These are phyloP conservation scores for Fusarium sterilihyphosum DNA, from an alignment of 2,329 filamentous ascomycete genomes.

Conservation along the genomic window DNA sequence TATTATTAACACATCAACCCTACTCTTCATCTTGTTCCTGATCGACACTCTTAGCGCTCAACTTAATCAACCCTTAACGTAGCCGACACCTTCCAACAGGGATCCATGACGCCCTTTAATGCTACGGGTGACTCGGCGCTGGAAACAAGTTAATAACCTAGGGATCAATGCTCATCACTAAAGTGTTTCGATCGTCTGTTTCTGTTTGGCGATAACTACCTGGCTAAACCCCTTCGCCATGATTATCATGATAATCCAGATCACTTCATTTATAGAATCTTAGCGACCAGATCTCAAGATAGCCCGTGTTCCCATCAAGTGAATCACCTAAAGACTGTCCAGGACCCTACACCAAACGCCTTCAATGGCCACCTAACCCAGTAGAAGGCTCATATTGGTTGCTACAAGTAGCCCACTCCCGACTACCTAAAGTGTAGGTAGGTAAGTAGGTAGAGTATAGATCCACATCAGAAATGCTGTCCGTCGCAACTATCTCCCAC, in stretches of 20 bases:
- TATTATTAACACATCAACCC: not conserved
- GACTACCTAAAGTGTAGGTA: slow-evolving; percentile 2
- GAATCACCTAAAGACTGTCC: not conserved
- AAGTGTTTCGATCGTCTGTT: slow-evolving; percentile 5
- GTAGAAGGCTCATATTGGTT: not conserved
- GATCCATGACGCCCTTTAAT: slow-evolving; percentile 21
- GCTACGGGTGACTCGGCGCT: not conserved
- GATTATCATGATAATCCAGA: not conserved
- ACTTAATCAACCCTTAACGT: slow-evolving; percentile 16
- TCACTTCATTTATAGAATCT: not conserved
- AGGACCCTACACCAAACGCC: not conserved
- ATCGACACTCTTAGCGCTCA: slow-evolving; percentile 36
- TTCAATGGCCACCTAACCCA: not conserved
- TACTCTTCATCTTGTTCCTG: slow-evolving; percentile 28
- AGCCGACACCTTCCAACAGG: slow-evolving; percentile 10
- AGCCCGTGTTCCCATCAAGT: not conserved
- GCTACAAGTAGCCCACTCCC: slow-evolving; percentile 7
- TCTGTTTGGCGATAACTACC: not conserved
- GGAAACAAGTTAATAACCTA: not conserved
- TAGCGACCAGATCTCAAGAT: not conserved
- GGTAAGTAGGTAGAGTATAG: slow-evolving; percentile 9
- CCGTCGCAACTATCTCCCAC: not conserved
- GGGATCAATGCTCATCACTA: not conserved
- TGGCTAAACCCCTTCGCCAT: not conserved
- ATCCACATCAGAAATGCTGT: slow-evolving; percentile 17